phyloP scores from a whole-genome alignment of 495 filamentous ascomycete species.

The Podospora pseudopauciseta region DNA sequence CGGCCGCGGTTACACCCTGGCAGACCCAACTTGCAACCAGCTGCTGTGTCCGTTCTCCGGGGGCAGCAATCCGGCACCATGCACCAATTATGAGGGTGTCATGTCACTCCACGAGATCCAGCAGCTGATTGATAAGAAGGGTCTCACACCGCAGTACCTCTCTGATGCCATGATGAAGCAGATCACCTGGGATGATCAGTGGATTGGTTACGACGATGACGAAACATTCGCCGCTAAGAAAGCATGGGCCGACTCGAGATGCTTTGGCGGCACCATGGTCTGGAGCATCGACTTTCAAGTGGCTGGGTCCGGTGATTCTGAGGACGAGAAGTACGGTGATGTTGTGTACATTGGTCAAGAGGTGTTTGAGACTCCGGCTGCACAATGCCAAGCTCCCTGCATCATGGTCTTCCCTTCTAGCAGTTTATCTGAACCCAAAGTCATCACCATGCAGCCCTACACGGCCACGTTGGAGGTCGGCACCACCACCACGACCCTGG shows the following conservation, averaged over 20 bases:
- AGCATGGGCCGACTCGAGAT: constrained; percentile 21
- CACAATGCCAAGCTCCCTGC: constrained; percentile 14
- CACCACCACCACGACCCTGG: neutral
- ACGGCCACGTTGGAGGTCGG: constrained; percentile 21
- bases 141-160: neutral
- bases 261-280: constrained; percentile 37
- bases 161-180: constrained; percentile 32
- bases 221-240: constrained; percentile 28
- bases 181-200: constrained; percentile 28
- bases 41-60: constrained; percentile 29
- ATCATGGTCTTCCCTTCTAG: constrained; percentile 19
- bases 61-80: constrained; percentile 29
- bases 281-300: constrained; percentile 37
- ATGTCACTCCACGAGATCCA: constrained; percentile 32
- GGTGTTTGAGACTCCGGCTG: constrained; percentile 9
- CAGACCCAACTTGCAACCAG: constrained; percentile 32
- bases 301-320: neutral
- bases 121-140: constrained; percentile 12
- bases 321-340: constrained; percentile 11
- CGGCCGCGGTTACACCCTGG: constrained; percentile 41
- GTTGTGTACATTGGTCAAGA: constrained; percentile 16
- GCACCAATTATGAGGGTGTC: constrained; percentile 32
- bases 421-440: neutral
- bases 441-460: constrained; percentile 10
- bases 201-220: constrained; percentile 39